Percentiles rank a stretch among this genome's conserved stretches.
These are phyloP conservation scores for Crithidia acanthocephali DNA, from an alignment of 208 protist species.

Conservation along the genomic window DNA sequence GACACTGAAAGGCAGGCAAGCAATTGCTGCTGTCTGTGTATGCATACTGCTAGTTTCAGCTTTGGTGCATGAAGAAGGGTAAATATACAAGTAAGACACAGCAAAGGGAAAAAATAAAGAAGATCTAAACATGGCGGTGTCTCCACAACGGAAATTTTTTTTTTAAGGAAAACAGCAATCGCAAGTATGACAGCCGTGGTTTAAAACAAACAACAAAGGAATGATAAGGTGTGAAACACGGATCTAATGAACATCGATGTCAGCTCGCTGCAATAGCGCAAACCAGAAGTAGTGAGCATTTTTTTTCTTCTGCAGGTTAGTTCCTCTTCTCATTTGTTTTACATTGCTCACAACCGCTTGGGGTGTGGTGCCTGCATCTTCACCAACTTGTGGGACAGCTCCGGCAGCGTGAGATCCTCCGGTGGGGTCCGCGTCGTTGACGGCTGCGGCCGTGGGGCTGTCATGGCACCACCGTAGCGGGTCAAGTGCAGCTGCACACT, in stretches of 20 bases:
- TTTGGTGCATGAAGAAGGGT: neutral
- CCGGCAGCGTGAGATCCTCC: conserved; percentile 51
- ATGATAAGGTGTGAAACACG: neutral
- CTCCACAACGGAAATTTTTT: no score
- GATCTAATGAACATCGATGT: neutral
- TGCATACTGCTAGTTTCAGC: no score
- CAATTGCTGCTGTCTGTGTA: no score
- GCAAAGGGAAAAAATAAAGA: neutral
- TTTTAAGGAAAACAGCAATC: no score
- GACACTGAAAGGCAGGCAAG: no score
- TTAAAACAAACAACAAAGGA: conserved; percentile 1
- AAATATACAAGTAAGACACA: conserved; percentile 7
- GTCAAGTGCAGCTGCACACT: conserved; percentile 58
- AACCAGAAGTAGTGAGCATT: neutral
- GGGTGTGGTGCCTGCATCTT: conserved; percentile 43
- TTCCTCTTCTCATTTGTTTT: neutral
- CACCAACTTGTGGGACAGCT: conserved; percentile 55
- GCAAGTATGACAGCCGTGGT: neutral
- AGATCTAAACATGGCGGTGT: no score
- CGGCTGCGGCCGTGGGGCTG: conserved; percentile 24
- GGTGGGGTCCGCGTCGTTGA: neutral
- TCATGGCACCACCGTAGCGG: conserved; percentile 46
- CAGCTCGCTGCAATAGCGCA: neutral
- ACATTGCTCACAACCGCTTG: neutral
- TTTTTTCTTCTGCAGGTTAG: neutral